phyloP scores from a whole-genome alignment of 1,284 basidiomycete species.

The Gomphus bonarii region DNA sequence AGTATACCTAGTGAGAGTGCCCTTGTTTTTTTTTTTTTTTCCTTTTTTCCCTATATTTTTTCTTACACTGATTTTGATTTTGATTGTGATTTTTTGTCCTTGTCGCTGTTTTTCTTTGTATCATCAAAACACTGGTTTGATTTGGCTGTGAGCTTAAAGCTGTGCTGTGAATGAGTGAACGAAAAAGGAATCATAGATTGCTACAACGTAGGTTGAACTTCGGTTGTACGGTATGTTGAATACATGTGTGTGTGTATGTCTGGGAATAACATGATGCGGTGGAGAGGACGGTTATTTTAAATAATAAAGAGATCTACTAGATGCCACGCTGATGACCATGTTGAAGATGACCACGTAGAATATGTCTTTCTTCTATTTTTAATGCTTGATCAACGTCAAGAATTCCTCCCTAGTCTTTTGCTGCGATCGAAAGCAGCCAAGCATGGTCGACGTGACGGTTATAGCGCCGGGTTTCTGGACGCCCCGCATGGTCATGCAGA shows the following conservation, averaged over 20 bases:
- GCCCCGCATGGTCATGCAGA: constrained; percentile 99
- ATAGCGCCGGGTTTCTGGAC: constrained; percentile 97
- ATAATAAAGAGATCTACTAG: background rate
- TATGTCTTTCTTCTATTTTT: constrained; percentile 14
- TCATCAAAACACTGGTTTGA: background rate
- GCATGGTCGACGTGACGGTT: constrained; percentile 98
- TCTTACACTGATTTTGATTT: too few species aligned
- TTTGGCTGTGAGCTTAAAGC: background rate
- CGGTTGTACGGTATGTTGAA: background rate
- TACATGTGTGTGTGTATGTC: background rate
- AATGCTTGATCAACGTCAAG: constrained; percentile 65
- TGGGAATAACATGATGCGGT: background rate
- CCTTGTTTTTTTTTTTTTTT: background rate
- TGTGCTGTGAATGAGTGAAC: background rate
- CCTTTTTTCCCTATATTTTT: too few species aligned
- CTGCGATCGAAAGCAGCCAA: constrained; percentile 93
- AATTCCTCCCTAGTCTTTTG: constrained; percentile 98
- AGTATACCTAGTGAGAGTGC: background rate
- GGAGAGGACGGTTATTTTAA: background rate
- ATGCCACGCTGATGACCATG: constrained; percentile 3
- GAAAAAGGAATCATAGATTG: background rate
- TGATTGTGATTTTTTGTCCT: too few species aligned
- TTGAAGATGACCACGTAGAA: too few species aligned
- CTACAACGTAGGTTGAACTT: background rate
- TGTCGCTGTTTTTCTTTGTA: background rate